phyloP scores from a whole-genome alignment of 169 alveolate species.

The Plasmodium knowlesi region DNA sequence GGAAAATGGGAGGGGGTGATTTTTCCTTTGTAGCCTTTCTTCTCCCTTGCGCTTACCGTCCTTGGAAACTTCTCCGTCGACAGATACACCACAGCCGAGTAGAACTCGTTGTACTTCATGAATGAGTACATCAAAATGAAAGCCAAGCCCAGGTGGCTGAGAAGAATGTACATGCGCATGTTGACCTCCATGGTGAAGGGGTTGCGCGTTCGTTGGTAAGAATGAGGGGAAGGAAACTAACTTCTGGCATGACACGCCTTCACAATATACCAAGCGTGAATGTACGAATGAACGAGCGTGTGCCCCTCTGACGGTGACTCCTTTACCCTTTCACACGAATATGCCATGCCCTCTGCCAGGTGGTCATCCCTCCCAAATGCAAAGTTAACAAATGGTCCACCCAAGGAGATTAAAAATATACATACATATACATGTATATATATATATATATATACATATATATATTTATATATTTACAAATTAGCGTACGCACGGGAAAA shows the following conservation, averaged over 20 bases:
- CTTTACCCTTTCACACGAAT: too few relatives aligned
- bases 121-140: slow-evolving; percentile 44
- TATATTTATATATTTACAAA: not conserved
- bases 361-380: not conserved
- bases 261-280: not conserved
- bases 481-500: not conserved
- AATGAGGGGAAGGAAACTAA: not conserved
- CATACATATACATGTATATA: too few relatives aligned
- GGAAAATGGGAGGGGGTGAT: not conserved
- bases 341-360: not conserved
- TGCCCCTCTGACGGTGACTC: too few relatives aligned
- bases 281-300: too few relatives aligned
- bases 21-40: not conserved
- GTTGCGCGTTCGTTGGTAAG: not conserved
- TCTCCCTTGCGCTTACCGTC: slow-evolving; percentile 20
- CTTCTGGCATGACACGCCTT: not conserved
- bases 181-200: slow-evolving; percentile 42
- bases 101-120: slow-evolving; percentile 47
- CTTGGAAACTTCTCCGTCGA: slow-evolving; percentile 68
- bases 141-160: slow-evolving; percentile 62
- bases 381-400: not conserved
- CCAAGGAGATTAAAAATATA: not conserved
- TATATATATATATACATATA: too few relatives aligned
- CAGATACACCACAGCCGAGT: slow-evolving; percentile 35
- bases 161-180: slow-evolving; percentile 43